These are phyloP conservation scores for Leccinellum albellum DNA, from an alignment of 768 basidiomycete species.

Conservation along the genomic window DNA sequence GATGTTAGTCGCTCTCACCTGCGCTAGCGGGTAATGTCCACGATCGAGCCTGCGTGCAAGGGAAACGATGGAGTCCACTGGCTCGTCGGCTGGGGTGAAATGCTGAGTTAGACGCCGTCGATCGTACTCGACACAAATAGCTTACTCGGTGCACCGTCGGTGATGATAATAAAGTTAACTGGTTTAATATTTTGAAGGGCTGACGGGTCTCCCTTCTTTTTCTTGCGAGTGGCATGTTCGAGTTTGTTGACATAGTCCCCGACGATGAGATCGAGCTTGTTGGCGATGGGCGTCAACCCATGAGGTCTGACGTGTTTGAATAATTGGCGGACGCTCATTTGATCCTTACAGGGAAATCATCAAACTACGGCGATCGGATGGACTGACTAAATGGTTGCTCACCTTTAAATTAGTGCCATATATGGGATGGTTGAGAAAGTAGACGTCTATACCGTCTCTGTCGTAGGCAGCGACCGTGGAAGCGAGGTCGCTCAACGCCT, in stretches of 20 bases:
- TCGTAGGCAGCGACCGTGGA: constrained; percentile 46
- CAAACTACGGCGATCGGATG: not conserved
- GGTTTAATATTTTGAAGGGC: constrained; percentile 43
- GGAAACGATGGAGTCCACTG: constrained; percentile 43
- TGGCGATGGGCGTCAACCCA: constrained; percentile 45
- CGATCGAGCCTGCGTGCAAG: constrained; percentile 50
- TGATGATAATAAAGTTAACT: constrained; percentile 57
- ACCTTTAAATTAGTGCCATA: constrained; percentile 39
- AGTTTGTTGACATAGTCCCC: constrained; percentile 35
- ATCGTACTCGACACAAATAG: not conserved
- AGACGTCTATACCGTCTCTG: constrained; percentile 55
- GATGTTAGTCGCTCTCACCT: constrained; percentile 34
- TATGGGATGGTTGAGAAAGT: constrained; percentile 49
- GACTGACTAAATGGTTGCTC: not conserved
- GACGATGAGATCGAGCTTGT: constrained; percentile 38
- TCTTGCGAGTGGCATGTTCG: constrained; percentile 29
- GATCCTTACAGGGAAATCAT: constrained; percentile 28
- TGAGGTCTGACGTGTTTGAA: constrained; percentile 43
- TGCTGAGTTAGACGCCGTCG: not conserved
- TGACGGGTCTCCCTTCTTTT: constrained; percentile 18
- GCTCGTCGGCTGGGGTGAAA: constrained; percentile 44
- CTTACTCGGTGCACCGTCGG: constrained; percentile 61
- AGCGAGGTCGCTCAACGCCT: constrained; percentile 42
- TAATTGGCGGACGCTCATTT: constrained; percentile 34
- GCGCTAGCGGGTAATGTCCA: constrained; percentile 47